Conservation (phyloP, 345 rosid genomes). For the Corchorus capsularis region DNA sequence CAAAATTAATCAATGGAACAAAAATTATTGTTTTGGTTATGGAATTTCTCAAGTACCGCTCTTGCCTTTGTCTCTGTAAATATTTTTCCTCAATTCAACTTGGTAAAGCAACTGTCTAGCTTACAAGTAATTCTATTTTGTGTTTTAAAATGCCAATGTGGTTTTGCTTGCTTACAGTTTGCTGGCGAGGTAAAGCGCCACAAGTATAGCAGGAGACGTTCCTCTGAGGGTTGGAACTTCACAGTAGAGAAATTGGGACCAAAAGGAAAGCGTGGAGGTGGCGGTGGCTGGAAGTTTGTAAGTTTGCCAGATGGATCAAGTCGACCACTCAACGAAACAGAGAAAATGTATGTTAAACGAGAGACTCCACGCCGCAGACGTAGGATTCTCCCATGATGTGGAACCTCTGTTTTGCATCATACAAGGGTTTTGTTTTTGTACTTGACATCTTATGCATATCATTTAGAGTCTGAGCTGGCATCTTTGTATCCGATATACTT, state of each 20-base stretch:
- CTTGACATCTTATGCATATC: neutral
- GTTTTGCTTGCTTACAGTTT: slow-evolving; percentile 43
- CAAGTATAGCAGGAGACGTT: slow-evolving; percentile 82
- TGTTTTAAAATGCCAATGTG: neutral
- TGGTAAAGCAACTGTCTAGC: neutral
- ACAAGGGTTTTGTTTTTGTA: neutral
- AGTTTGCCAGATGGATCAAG: slow-evolving; percentile 94
- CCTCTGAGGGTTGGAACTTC: slow-evolving; percentile 81
- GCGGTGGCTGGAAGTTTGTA: slow-evolving; percentile 94
- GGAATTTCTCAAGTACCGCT: neutral
- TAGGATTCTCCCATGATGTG: slow-evolving; percentile 69
- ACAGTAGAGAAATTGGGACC: slow-evolving; percentile 85
- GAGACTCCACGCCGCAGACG: slow-evolving; percentile 86
- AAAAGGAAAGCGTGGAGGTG: slow-evolving; percentile 78
- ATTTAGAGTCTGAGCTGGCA: neutral
- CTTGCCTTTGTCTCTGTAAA: neutral
- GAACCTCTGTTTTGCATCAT: neutral
- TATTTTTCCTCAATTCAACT: neutral
- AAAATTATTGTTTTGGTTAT: neutral
- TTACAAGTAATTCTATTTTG: neutral
- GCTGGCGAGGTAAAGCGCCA: slow-evolving; percentile 82
- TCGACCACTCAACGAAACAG: slow-evolving; percentile 71
- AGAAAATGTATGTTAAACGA: slow-evolving; percentile 81
- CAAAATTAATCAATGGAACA: neutral
- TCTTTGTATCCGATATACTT: neutral